These are phyloP conservation scores for Phialophora macrospora DNA, from an alignment of 2,329 filamentous ascomycete genomes.

Conservation along the genomic window DNA sequence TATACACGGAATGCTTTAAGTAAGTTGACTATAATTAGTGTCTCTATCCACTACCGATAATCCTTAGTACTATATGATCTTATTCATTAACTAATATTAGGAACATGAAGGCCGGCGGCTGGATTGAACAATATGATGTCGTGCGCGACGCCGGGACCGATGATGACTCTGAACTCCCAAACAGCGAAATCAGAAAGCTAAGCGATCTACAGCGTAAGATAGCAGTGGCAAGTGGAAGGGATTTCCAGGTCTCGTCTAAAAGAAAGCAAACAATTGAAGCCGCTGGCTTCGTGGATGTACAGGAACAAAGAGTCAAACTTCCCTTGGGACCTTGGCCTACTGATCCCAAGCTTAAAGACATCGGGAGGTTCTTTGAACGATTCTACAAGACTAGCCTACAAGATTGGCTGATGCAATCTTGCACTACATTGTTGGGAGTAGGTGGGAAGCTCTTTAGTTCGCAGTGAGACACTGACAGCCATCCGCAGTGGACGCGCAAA, in stretches of 20 bases:
- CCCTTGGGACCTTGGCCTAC: conserved; percentile 51
- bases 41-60: no score
- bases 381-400: conserved; percentile 42
- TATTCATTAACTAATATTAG: conserved; percentile 36
- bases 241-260: conserved; percentile 37
- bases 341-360: conserved; percentile 47
- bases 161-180: conserved; percentile 37
- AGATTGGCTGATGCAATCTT: conserved; percentile 40
- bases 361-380: conserved; percentile 43
- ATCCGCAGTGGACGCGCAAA: conserved; percentile 40
- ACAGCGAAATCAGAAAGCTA: conserved; percentile 36
- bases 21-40: conserved; percentile 36
- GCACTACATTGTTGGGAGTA: conserved; percentile 39
- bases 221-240: conserved; percentile 37
- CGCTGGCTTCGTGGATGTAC: conserved; percentile 54
- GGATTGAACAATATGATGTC: conserved; percentile 45
- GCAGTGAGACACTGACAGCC: conserved; percentile 4
- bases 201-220: conserved; percentile 32
- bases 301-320: conserved; percentile 49
- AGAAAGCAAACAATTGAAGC: conserved; percentile 42
- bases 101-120: conserved; percentile 45
- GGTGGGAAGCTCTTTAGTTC: conserved; percentile 24
- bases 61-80: no score
- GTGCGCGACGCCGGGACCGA: conserved; percentile 36
- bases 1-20: conserved; percentile 46